Percentiles rank a stretch among this genome's conserved stretches.
These are phyloP conservation scores for Nakazawaea wickerhamii DNA, from an alignment of 805 yeast genomes.

Conservation along the genomic window DNA sequence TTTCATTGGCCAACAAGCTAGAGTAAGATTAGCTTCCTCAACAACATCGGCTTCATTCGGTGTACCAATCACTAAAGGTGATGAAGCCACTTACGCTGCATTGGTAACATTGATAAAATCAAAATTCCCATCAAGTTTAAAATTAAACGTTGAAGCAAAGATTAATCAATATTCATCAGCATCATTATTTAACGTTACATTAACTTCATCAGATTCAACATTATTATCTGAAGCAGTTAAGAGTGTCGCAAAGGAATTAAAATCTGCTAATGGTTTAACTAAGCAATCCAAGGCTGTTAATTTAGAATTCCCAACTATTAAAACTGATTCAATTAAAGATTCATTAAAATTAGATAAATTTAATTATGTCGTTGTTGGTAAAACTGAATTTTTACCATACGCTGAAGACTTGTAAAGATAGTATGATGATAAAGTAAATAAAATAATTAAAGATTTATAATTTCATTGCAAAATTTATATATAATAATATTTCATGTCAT, in stretches of 20 bases:
- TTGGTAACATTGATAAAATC: constrained; percentile 65
- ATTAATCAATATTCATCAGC: constrained; percentile 70
- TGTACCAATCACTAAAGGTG: constrained; percentile 63
- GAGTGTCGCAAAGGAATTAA: constrained; percentile 46
- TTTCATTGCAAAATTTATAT: not conserved
- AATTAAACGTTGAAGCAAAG: constrained; percentile 44
- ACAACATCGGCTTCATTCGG: constrained; percentile 74
- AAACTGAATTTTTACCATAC: constrained; percentile 78
- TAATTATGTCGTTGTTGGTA: constrained; percentile 88
- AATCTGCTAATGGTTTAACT: constrained; percentile 50
- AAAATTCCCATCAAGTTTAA: constrained; percentile 42
- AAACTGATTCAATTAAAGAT: constrained; percentile 30
- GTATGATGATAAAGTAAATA: too few relatives aligned
- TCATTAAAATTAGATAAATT: constrained; percentile 42
- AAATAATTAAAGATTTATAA: not conserved
- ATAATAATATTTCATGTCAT: too few relatives aligned
- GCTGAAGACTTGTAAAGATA: constrained; percentile 80
- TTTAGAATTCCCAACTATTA: constrained; percentile 37
- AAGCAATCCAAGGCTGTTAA: constrained; percentile 53
- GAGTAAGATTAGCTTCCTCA: constrained; percentile 54
- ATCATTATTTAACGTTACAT: constrained; percentile 70
- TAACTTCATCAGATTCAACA: constrained; percentile 53
- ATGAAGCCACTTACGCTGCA: constrained; percentile 62
- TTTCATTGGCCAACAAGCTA: constrained; percentile 61
- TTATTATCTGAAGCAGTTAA: constrained; percentile 58